Conservation (phyloP, 1,284 basidiomycete genomes). For the Cutaneotrichosporon sp. region DNA sequence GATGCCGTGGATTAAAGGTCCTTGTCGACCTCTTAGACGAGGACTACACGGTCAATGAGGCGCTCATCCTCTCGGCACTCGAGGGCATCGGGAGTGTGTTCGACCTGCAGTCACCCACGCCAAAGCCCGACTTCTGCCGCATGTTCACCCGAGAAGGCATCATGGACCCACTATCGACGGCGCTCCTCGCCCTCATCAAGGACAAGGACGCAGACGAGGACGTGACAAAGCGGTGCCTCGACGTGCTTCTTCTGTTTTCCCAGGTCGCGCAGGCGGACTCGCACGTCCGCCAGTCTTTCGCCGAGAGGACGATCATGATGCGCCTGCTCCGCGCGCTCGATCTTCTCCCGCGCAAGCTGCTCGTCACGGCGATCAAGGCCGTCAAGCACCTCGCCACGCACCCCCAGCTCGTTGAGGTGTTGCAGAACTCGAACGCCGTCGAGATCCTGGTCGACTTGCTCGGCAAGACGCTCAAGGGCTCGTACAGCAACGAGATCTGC, state of each 20-base stretch:
- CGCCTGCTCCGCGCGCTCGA: slow-evolving; percentile 81
- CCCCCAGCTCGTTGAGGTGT: slow-evolving; percentile 79
- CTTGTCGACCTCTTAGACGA: slow-evolving; percentile 95
- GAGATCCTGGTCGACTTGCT: slow-evolving; percentile 84
- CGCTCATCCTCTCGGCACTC: slow-evolving; percentile 90
- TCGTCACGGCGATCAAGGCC: slow-evolving; percentile 88
- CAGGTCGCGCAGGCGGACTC: slow-evolving; percentile 93
- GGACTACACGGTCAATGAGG: slow-evolving; percentile 84
- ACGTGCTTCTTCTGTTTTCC: slow-evolving; percentile 88
- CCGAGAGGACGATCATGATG: slow-evolving; percentile 82
- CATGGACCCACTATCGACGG: slow-evolving; percentile 86
- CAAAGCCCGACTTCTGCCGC: slow-evolving; percentile 96
- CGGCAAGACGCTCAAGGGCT: slow-evolving; percentile 74
- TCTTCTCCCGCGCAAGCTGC: slow-evolving; percentile 74
- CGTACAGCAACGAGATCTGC: slow-evolving; percentile 84
- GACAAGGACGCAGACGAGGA: slow-evolving; percentile 67
- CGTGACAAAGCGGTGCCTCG: slow-evolving; percentile 84
- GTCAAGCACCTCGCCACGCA: slow-evolving; percentile 96
- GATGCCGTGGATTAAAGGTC: slow-evolving; percentile 89
- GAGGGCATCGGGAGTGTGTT: slow-evolving; percentile 95
- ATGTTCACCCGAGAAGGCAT: slow-evolving; percentile 97
- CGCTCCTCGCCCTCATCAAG: slow-evolving; percentile 82
- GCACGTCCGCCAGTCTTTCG: slow-evolving; percentile 86
- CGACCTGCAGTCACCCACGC: slow-evolving; percentile 86
- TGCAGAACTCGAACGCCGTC: slow-evolving; percentile 94